Evolutionary conservation across 352 stramenopile species (phyloP).

Genomic region (Globisporangium emineosum): DNA sequence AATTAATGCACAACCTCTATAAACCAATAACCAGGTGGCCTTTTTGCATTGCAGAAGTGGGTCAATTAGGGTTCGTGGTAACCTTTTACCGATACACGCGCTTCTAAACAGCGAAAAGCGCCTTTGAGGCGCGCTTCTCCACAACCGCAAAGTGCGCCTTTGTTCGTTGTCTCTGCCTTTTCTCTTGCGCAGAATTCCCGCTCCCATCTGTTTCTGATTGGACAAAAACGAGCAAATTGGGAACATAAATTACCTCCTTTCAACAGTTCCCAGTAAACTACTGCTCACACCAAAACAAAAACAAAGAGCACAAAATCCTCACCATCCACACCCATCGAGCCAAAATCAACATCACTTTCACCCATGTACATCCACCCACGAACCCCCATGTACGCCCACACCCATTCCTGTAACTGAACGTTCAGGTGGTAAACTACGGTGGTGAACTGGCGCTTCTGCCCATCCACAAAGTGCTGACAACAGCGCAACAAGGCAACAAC

Average conservation of each 20-base stretch:
- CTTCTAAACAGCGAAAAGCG: neutral
- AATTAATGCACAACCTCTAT: neutral
- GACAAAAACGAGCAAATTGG: neutral
- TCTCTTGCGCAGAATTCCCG: constrained; percentile 3
- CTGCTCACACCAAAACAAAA: neutral
- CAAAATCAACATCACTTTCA: neutral
- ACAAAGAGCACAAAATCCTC: neutral
- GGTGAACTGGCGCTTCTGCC: constrained; percentile 5
- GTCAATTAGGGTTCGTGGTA: neutral
- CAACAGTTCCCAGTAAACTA: neutral
- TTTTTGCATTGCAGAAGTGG: constrained; percentile 1
- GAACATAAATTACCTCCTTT: neutral
- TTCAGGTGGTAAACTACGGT: neutral
- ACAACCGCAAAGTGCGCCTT: neutral
- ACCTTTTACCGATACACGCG: neutral
- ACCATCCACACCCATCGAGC: neutral
- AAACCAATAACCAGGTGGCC: neutral
- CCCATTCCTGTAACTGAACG: neutral
- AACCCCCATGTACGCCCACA: neutral
- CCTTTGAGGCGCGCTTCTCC: neutral
- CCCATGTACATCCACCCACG: too few relatives aligned
- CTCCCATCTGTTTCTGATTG: neutral
- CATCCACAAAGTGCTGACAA: constrained; percentile 1
- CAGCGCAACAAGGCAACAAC: constrained; percentile 2
- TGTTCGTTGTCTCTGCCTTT: neutral